Base-by-base conservation (phyloP, 495 filamentous ascomycete genomes). In the Cercophora samala region DNA sequence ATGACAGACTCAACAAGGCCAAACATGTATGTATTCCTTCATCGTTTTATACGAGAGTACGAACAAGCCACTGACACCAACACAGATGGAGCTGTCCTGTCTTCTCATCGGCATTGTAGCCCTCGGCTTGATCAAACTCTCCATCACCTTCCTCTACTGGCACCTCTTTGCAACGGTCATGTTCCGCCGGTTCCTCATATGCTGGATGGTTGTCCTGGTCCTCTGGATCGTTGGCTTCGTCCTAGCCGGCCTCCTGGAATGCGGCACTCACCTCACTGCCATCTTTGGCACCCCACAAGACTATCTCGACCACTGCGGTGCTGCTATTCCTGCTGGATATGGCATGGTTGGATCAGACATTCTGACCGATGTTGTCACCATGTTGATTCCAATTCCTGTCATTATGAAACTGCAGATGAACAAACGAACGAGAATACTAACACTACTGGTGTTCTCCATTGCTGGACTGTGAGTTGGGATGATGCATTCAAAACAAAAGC, bases 371-470 rank as follows among this genome's bases (percentile, higher is more conserved):
- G 32, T 73, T 0, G 42, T 69, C 17, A 73, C 71, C 11, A 58
- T 73, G 1, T 18, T 73, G 17, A 71, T 68, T 15, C 69, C 69
- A 0, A 64, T 73, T 2, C 71, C 71, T 17, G 58, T 73, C 4
- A 17, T 69, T 37, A 58, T 60, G 25, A 65, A 22, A 13, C 26
- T 71, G 23, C 11, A 67, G 25, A 68, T 71, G 66, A 59, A 63
- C 24, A 65, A 13, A 0, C 58, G 62, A 9, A 69, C 51, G 1
- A 66, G 64, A 19, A 8, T 71, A 4, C 42, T 73, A 2, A 66
- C 62, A 3, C 60, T 67, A n/a, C 1, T 71, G 46, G 54, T 58
- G 21, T 73, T 71, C 54, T 60, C 70, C 58, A 64, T 71, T 22
- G 69, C 61, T 56, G 60, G 64, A 11, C 54, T 71, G 69, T 71